phyloP scores from a whole-genome alignment of 495 filamentous ascomycete genomes.

The Xylaria palmicola region DNA sequence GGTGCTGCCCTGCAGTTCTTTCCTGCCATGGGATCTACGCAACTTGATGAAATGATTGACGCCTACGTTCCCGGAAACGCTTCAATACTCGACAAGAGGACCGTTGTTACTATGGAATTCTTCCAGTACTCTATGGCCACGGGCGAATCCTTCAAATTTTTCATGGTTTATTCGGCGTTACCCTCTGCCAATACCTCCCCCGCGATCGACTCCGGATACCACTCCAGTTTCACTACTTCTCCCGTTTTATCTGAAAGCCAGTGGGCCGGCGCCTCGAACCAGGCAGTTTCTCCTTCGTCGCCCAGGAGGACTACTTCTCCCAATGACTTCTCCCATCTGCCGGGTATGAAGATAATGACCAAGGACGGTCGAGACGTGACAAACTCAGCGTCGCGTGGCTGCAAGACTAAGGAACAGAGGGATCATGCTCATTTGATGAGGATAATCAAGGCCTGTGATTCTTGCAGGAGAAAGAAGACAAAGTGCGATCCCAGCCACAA shows the following conservation, averaged over 20 bases:
- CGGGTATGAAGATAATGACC: constrained; percentile 60
- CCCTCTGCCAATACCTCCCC: constrained; percentile 38
- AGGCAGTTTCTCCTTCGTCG: constrained; percentile 22
- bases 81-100: constrained; percentile 53
- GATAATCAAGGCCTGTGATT: constrained; percentile 58
- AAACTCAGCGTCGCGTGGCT: constrained; percentile 54
- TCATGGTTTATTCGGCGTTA: constrained; percentile 44
- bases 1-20: constrained; percentile 53
- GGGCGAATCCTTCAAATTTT: constrained; percentile 51
- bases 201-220: constrained; percentile 43
- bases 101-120: constrained; percentile 55
- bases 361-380: constrained; percentile 57
- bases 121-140: constrained; percentile 44
- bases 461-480: constrained; percentile 56
- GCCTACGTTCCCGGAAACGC: constrained; percentile 48
- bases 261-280: constrained; percentile 32
- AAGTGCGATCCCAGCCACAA: constrained; percentile 52
- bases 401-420: constrained; percentile 61
- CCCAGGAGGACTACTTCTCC: constrained; percentile 23
- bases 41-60: constrained; percentile 54
- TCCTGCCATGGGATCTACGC: constrained; percentile 51
- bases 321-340: constrained; percentile 46
- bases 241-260: constrained; percentile 42
- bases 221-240: constrained; percentile 43
- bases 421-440: constrained; percentile 59